phyloP scores from a whole-genome alignment of 2,329 filamentous ascomycete species.

The Aurifilum marmelostoma region DNA sequence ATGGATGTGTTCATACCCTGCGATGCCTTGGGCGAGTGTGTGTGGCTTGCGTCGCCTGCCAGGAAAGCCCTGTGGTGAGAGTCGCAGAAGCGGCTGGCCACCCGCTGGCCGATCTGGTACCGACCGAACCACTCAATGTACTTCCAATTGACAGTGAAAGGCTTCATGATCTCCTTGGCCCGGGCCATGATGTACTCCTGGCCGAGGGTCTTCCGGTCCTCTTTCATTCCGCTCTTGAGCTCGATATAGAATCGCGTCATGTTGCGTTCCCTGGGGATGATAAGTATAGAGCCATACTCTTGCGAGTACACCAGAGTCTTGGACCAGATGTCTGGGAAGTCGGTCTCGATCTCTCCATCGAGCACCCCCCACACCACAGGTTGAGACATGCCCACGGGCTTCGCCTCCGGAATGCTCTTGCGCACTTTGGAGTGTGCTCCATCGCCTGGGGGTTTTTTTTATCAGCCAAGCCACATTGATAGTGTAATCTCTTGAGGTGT shows the following conservation, averaged over 20 bases:
- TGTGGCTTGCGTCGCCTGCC: conserved; percentile 65
- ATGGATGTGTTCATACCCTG: conserved; percentile 52
- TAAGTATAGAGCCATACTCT: conserved; percentile 58
- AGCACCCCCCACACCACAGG: conserved; percentile 57
- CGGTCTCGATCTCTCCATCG: conserved; percentile 59
- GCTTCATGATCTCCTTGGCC: conserved; percentile 49
- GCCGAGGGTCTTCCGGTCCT: conserved; percentile 37
- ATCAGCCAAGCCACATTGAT: conserved; percentile 25
- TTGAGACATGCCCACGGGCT: conserved; percentile 44
- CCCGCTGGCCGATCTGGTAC: conserved; percentile 60
- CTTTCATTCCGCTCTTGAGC: conserved; percentile 33
- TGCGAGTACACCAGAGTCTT: conserved; percentile 60
- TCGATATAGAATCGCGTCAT: conserved; percentile 53
- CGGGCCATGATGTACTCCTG: conserved; percentile 62
- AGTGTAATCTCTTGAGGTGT: background rate
- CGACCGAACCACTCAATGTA: conserved; percentile 58
- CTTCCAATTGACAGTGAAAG: conserved; percentile 46
- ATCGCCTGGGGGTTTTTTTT: conserved; percentile 39
- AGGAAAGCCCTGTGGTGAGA: conserved; percentile 57
- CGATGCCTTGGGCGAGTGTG: conserved; percentile 60
- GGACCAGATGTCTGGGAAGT: conserved; percentile 65
- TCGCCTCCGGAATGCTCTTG: conserved; percentile 47
- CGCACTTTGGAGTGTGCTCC: conserved; percentile 60
- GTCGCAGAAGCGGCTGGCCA: conserved; percentile 62
- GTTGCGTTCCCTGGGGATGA: conserved; percentile 61